Base-by-base conservation (phyloP, 352 stramenopile genomes). In the Phytophthora pseudosyringae region DNA sequence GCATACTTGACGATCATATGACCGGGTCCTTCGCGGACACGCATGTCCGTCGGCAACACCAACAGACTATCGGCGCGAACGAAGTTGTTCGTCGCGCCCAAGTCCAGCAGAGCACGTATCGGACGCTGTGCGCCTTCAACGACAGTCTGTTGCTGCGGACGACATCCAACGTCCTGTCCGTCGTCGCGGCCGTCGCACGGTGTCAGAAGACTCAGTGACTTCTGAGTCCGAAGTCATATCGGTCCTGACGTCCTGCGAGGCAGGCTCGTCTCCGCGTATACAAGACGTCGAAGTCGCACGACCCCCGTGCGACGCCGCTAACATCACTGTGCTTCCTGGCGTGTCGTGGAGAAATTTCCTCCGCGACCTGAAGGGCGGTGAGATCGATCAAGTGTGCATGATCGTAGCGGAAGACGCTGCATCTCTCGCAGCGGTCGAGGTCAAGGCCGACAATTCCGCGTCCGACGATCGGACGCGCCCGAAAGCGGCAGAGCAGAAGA, bases 331-430 rank as follows among this genome's bases (percentile, higher is more conserved):
- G 16, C 21, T 67, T 0, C 50, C 32, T 28, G 53, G 41, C 1
- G 1, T 60, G 3, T 55, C 47, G 52, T 73, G 64, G 47, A 65
- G 69, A 41, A 5, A 63, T 10, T 77, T 64, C 55, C 54, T 76
- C 16, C 44, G 58, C 26, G 49, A 61, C 35, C 29, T 79, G 28
- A 67, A 67, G 12, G 0, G 35, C 0, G 62, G 63, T 4, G 46
- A 76, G 12, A 55, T 76, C 41, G 62, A 71, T 2, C 62, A 76
- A 52, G 18, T 74, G 1, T 67, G 55, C 31, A 45, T 53, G 21
- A 26, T 67, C 41, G 39, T 60, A 1, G 32, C 48, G 0, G 29
- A 58, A 1, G 44, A 55, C 33, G 28, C 41, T 38, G 50, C 16
- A 3, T 46, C 49, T 5, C 16, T 60, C 35, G 32, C 49, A 43